Evolutionary conservation across 306 rosid species (phyloP), one percentile per base, ranked within the genome.

Genomic region (Elaeagnus macrophylla): DNA sequence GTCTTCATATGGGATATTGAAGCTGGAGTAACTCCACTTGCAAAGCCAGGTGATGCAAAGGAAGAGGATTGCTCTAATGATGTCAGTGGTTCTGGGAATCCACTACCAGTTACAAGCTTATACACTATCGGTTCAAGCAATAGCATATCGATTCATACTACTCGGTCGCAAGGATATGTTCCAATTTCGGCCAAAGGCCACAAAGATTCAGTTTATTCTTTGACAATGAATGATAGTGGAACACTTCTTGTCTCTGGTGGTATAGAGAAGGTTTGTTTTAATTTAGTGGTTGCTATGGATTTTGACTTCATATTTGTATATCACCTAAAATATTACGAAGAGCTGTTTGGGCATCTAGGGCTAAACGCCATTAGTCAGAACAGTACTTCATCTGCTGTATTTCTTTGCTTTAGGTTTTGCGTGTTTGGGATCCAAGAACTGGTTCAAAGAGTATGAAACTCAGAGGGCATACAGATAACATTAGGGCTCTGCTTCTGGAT

Each of bases 1-100:
- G 99, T 93, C 61, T 93, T 93, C 67, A 59, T 93, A 72, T 93
- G 99, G 99, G 99, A 93, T 79, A 65, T 93, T 35, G 99, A 87
- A 67, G 94, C 94, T 64, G 93, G 96, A 1, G 75, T 82, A 14
- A 61, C 82, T 61, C 87, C 95, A 42, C 62, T 56, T 65, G 71
- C 83, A 37, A 88, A 84, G 85, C 38, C 81, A 64, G 75, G 75
- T 49, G 96, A 93, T 69, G 72, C 84, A 67, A 67, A 60, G 66
- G 94, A 69, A 61, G 99, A 93, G 19, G 95, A 85, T 65, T 64
- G 79, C 66, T 81, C 88, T 48, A 84, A 80, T 79, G 95, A 76
- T 53, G 61, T 77, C 73, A 76, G 76, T 78, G 89, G 85, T 50
- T 78, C 97, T 55, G 89, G 85, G 66, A 81, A 75, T 67, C 61